Conservation (phyloP, 148 eudicot genomes). For the Nepenthes mirabilis region DNA sequence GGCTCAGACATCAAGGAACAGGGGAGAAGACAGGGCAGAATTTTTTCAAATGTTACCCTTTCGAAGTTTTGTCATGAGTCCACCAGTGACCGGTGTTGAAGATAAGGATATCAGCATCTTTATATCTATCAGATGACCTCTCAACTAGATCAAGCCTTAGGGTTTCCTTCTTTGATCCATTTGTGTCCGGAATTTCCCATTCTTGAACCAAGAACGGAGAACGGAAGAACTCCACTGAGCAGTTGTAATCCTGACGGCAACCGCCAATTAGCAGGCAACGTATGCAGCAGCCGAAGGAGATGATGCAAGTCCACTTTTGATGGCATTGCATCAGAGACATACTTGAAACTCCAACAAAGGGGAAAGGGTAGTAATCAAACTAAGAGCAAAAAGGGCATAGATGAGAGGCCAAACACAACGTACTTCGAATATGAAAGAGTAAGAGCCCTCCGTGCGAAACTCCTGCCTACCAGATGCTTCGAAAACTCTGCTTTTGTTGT, state of each 20-base stretch:
- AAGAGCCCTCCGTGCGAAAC: slow-evolving; percentile 41
- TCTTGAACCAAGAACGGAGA: slow-evolving; percentile 58
- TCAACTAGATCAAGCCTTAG: slow-evolving; percentile 56
- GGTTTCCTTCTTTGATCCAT: slow-evolving; percentile 50
- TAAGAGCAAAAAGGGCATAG: neutral
- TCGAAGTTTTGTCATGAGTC: slow-evolving; percentile 57
- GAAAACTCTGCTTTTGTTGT: slow-evolving; percentile 41
- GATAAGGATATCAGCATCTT: slow-evolving; percentile 55
- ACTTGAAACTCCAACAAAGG: neutral
- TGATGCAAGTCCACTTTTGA: neutral
- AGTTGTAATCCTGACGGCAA: slow-evolving; percentile 39
- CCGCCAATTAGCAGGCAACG: neutral
- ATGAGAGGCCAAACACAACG: neutral
- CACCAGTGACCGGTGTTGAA: slow-evolving; percentile 92
- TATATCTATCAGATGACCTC: slow-evolving; percentile 30
- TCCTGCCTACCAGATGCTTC: slow-evolving; percentile 58
- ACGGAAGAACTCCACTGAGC: slow-evolving; percentile 57
- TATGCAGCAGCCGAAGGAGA: too few relatives aligned
- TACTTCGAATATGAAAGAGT: slow-evolving; percentile 49
- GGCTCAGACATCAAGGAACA: neutral
- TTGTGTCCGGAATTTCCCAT: slow-evolving; percentile 34
- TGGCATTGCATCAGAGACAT: neutral
- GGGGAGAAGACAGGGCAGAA: neutral
- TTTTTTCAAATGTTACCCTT: slow-evolving; percentile 35
- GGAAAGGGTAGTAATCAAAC: neutral